Evolutionary conservation across 2,329 filamentous ascomycete genomes (phyloP).

Genomic region (Arthroderma sp.): DNA sequence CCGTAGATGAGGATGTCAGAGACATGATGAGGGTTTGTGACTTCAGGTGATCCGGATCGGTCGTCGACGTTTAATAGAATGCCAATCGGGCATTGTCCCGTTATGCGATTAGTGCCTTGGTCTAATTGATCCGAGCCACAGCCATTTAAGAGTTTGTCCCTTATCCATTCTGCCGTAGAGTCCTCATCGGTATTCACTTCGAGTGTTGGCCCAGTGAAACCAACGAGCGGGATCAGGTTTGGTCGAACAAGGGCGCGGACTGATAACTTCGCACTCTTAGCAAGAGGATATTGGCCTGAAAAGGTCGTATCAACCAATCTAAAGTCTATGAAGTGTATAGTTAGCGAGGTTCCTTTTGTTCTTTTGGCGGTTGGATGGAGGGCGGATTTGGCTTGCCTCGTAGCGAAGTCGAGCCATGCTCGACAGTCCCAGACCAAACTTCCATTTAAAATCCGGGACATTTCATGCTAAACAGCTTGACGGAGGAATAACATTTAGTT

Average conservation of each 20-base stretch:
- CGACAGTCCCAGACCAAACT: slow-evolving; percentile 16
- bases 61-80: slow-evolving; percentile 23
- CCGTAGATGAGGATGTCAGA: slow-evolving; percentile 29
- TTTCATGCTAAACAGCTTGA: too few relatives aligned
- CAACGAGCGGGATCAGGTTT: slow-evolving; percentile 27
- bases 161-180: slow-evolving; percentile 26
- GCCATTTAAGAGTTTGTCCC: slow-evolving; percentile 24
- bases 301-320: slow-evolving; percentile 21
- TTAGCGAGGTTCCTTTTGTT: not conserved
- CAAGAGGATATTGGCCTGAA: slow-evolving; percentile 21
- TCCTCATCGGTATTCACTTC: slow-evolving; percentile 24
- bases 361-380: not conserved
- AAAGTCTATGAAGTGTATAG: slow-evolving; percentile 7
- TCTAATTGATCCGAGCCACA: slow-evolving; percentile 8
- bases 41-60: slow-evolving; percentile 1
- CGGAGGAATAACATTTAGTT: too few relatives aligned
- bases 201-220: slow-evolving; percentile 27
- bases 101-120: slow-evolving; percentile 10
- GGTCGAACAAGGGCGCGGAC: slow-evolving; percentile 27
- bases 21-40: slow-evolving; percentile 9
- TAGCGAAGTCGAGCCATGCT: not conserved
- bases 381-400: not conserved
- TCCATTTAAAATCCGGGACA: slow-evolving; percentile 11
- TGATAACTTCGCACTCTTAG: slow-evolving; percentile 20
- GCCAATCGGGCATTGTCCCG: slow-evolving; percentile 27